phyloP scores from a whole-genome alignment of 257 asterid species.

The Anisodus acutangulus region DNA sequence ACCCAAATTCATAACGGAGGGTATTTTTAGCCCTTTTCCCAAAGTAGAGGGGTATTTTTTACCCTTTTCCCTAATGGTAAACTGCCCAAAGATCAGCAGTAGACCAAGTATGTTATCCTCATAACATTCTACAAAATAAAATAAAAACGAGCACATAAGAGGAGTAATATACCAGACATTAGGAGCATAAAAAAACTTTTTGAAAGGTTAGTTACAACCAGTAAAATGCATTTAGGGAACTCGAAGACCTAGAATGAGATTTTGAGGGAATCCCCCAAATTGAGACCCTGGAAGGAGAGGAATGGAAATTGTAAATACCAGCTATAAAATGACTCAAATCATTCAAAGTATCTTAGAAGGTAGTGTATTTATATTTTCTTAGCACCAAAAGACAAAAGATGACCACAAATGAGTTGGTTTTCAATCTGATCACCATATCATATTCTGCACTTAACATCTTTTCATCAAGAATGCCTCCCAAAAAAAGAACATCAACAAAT shows the following conservation, averaged over 20 bases:
- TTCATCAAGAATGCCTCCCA: not conserved
- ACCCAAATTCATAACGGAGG: too few relatives aligned
- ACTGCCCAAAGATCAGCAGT: not conserved
- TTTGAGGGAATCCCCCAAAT: constrained; percentile 16
- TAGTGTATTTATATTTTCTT: not conserved
- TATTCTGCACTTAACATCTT: not conserved
- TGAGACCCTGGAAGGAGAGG: constrained; percentile 19
- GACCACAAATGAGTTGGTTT: not conserved
- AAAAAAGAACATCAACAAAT: constrained; percentile 1
- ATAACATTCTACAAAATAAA: constrained; percentile 6
- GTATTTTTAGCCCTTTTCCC: too few relatives aligned
- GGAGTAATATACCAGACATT: not conserved
- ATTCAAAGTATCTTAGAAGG: not conserved
- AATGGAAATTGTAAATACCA: not conserved
- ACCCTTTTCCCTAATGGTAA: not conserved
- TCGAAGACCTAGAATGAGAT: not conserved
- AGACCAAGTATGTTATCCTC: not conserved
- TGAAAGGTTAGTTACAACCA: not conserved
- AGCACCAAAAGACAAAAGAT: not conserved
- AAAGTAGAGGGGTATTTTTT: too few relatives aligned
- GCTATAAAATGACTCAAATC: constrained; percentile 16
- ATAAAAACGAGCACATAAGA: not conserved
- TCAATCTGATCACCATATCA: not conserved
- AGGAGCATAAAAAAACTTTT: constrained; percentile 12
- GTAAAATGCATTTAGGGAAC: not conserved